Evolutionary conservation across 73 alveolate species (phyloP).

Genomic region (Uronychia binucleata): DNA sequence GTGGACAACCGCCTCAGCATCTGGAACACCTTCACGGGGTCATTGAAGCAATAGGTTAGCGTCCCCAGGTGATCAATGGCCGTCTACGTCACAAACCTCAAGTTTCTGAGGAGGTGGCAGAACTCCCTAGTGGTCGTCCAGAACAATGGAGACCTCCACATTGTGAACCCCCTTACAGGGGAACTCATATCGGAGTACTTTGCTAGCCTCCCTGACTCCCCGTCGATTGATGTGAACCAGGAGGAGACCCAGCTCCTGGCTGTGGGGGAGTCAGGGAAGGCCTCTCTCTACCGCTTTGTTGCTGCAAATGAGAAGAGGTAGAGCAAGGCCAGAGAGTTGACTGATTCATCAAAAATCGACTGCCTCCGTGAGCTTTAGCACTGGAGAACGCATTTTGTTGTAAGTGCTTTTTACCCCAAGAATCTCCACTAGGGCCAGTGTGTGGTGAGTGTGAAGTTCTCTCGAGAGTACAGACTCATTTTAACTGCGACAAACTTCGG

Average conservation of each 20-base stretch:
- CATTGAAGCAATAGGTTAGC: slow-evolving; percentile 13
- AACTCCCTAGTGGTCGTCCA: slow-evolving; percentile 21
- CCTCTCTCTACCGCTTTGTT: background rate
- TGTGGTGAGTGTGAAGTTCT: slow-evolving; percentile 30
- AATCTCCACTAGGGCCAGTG: slow-evolving; percentile 10
- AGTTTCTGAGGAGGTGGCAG: slow-evolving; percentile 28
- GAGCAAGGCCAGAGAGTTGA: background rate
- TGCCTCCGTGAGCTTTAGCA: slow-evolving; percentile 7
- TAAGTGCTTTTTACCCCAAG: slow-evolving; percentile 16
- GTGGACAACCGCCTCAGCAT: slow-evolving; percentile 40
- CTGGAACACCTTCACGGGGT: slow-evolving; percentile 51
- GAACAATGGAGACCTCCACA: slow-evolving; percentile 46
- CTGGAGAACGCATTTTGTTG: slow-evolving; percentile 34
- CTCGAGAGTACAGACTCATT: slow-evolving; percentile 14
- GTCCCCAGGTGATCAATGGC: slow-evolving; percentile 26
- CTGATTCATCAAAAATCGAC: slow-evolving; percentile 2
- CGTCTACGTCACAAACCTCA: slow-evolving; percentile 15
- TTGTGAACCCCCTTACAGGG: slow-evolving; percentile 42
- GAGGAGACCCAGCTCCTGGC: slow-evolving; percentile 11
- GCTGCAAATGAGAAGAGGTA: slow-evolving; percentile 5
- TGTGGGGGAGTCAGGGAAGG: slow-evolving; percentile 48
- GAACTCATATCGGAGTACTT: background rate
- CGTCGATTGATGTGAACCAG: slow-evolving; percentile 27
- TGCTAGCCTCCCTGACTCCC: slow-evolving; percentile 15
- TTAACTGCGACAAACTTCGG: slow-evolving; percentile 53